Conservation (phyloP, 116 monocot species). For the Posidonia oceanica region DNA sequence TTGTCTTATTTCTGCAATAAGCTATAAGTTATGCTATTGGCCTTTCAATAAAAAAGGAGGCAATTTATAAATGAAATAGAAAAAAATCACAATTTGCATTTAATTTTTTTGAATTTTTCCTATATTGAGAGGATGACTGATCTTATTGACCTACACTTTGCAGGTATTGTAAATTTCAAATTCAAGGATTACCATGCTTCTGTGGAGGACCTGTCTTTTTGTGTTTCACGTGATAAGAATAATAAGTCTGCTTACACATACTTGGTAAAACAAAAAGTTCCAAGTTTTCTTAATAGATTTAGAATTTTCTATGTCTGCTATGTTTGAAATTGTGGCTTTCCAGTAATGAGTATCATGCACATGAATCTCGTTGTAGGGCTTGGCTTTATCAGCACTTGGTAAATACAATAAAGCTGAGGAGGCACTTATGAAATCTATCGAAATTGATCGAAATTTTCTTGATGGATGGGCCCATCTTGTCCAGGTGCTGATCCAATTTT, state of each 20-base stretch:
- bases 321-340: neutral
- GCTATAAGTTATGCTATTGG: too few species aligned
- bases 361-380: slow-evolving; percentile 32
- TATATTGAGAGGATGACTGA: neutral
- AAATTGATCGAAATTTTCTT: slow-evolving; percentile 54
- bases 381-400: slow-evolving; percentile 71
- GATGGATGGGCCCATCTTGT: slow-evolving; percentile 80
- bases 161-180: slow-evolving; percentile 86
- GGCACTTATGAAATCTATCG: slow-evolving; percentile 64
- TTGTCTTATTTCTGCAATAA: too few species aligned
- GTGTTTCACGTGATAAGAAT: slow-evolving; percentile 49
- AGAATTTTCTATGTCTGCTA: neutral
- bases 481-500: slow-evolving; percentile 6
- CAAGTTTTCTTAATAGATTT: neutral
- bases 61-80: too few species aligned
- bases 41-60: too few species aligned
- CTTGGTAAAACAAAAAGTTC: slow-evolving; percentile 35
- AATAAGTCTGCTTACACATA: slow-evolving; percentile 96
- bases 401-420: slow-evolving; percentile 68
- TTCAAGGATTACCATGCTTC: slow-evolving; percentile 81
- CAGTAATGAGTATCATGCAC: neutral
- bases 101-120: neutral
- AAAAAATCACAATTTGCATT: neutral
- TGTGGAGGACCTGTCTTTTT: slow-evolving; percentile 65
- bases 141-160: slow-evolving; percentile 3